Conservation (phyloP, 2,329 filamentous ascomycete genomes). For the Tolypocladium endophyticum region DNA sequence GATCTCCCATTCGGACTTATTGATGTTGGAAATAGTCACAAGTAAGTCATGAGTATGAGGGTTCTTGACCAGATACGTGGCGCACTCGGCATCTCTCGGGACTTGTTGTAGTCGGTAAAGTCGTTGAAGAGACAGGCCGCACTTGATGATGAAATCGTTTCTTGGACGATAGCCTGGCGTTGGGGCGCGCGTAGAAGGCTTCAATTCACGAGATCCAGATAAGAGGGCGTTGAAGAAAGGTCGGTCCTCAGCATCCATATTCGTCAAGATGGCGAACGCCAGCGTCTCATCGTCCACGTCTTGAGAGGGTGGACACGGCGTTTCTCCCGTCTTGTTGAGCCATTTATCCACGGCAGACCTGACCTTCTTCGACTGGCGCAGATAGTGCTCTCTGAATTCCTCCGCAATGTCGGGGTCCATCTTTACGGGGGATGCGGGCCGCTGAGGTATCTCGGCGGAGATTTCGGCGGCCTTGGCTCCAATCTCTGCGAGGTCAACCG, state of each 20-base stretch:
- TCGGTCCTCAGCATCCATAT: slow-evolving; percentile 63
- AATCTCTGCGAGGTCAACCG: slow-evolving; percentile 62
- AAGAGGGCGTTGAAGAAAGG: slow-evolving; percentile 76
- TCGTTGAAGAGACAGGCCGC: slow-evolving; percentile 69
- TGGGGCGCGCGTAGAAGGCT: slow-evolving; percentile 50
- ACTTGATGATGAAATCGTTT: slow-evolving; percentile 66
- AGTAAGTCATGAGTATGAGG: slow-evolving; percentile 75
- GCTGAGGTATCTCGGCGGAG: slow-evolving; percentile 48
- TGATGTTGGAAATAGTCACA: slow-evolving; percentile 78
- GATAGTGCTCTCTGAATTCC: slow-evolving; percentile 85
- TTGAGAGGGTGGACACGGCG: slow-evolving; percentile 63
- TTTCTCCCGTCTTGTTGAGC: slow-evolving; percentile 71
- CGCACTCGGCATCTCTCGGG: slow-evolving; percentile 77
- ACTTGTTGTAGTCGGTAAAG: slow-evolving; percentile 64
- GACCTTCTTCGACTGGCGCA: slow-evolving; percentile 85
- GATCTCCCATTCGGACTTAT: slow-evolving; percentile 92
- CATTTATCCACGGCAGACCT: slow-evolving; percentile 85
- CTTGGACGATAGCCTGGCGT: slow-evolving; percentile 56
- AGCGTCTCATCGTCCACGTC: slow-evolving; percentile 93
- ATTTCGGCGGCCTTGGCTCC: slow-evolving; percentile 48
- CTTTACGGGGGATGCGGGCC: slow-evolving; percentile 54
- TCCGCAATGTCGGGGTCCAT: slow-evolving; percentile 91
- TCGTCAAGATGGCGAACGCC: slow-evolving; percentile 86
- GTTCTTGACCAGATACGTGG: slow-evolving; percentile 78
- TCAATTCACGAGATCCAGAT: slow-evolving; percentile 46